phyloP scores from a whole-genome alignment of 768 basidiomycete species.

The Panellus pusillus region DNA sequence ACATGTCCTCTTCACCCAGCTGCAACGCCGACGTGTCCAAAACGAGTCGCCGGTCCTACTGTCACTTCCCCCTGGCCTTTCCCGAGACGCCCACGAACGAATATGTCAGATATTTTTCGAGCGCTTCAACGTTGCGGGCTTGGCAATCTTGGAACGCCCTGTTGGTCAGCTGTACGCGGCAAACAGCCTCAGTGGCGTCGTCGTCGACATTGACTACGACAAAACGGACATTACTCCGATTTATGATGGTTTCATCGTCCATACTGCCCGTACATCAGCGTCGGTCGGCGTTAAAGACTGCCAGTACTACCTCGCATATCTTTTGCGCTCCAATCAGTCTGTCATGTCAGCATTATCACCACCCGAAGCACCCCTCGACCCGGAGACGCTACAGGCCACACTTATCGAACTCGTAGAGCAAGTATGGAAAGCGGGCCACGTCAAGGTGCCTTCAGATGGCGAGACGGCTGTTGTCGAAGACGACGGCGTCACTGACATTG shows the following conservation, averaged over 20 bases:
- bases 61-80: slow-evolving; percentile 63
- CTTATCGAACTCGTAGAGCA: slow-evolving; percentile 67
- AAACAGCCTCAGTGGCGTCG: slow-evolving; percentile 68
- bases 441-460: slow-evolving; percentile 74
- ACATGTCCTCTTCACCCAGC: slow-evolving; percentile 71
- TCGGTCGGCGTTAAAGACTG: slow-evolving; percentile 71
- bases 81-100: slow-evolving; percentile 66
- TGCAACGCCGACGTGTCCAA: slow-evolving; percentile 77
- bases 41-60: slow-evolving; percentile 88
- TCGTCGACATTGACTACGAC: slow-evolving; percentile 79
- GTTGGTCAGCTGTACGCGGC: slow-evolving; percentile 82
- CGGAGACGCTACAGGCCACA: slow-evolving; percentile 46
- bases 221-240: slow-evolving; percentile 78
- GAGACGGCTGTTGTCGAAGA: slow-evolving; percentile 70
- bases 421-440: slow-evolving; percentile 61
- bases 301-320: slow-evolving; percentile 70
- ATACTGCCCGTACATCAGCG: slow-evolving; percentile 54
- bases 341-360: slow-evolving; percentile 61
- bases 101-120: slow-evolving; percentile 89
- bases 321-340: slow-evolving; percentile 68
- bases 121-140: slow-evolving; percentile 85
- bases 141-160: slow-evolving; percentile 79
- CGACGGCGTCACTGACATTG: slow-evolving; percentile 87
- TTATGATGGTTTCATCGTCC: slow-evolving; percentile 67
- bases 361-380: slow-evolving; percentile 44